These are phyloP conservation scores for Kondoa subrosea DNA, from an alignment of 768 basidiomycete genomes.

Conservation along the genomic window DNA sequence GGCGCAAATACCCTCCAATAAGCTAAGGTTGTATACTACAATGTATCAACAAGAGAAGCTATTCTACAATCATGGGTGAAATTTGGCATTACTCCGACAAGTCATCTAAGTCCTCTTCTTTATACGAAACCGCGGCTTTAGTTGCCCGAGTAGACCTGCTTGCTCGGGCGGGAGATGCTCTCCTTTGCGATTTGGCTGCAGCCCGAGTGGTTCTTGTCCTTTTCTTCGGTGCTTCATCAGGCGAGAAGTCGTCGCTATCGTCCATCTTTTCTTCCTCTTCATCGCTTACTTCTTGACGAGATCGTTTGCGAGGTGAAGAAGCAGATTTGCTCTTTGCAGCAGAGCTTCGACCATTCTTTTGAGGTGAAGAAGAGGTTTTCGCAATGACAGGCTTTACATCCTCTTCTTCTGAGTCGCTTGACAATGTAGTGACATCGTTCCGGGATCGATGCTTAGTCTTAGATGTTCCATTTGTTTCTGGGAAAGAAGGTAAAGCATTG, in stretches of 20 bases:
- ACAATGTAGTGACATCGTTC: not conserved
- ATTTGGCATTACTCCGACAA: no score
- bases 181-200: not conserved
- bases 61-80: no score
- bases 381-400: not conserved
- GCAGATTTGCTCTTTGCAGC: no score
- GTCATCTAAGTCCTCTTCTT: not conserved
- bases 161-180: not conserved
- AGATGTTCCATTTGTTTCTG: not conserved
- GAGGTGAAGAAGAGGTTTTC: not conserved
- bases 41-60: no score
- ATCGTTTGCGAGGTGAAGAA: not conserved
- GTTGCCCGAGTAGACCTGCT: not conserved
- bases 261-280: no score
- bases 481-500: not conserved
- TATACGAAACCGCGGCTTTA: not conserved
- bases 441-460: not conserved
- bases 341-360: not conserved
- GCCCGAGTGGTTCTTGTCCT: not conserved
- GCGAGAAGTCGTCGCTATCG: not conserved
- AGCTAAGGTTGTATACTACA: no score
- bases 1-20: no score
- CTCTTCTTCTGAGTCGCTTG: conserved; percentile 2
- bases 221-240: not conserved
- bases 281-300: not conserved